These are phyloP conservation scores for Meyerozyma sp. DNA, from an alignment of 1,139 yeast species.

Conservation along the genomic window DNA sequence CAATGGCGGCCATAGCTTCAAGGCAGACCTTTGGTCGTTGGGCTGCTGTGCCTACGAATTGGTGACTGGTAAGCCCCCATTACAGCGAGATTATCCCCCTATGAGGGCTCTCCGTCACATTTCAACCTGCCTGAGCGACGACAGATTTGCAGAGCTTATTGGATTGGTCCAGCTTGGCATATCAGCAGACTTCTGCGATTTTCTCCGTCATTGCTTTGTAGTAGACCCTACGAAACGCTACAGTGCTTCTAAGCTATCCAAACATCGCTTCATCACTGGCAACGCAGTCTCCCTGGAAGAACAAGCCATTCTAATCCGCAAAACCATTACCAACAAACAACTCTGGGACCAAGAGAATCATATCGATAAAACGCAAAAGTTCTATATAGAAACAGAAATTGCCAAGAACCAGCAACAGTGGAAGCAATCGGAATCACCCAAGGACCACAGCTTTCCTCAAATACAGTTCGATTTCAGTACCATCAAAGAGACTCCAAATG, in stretches of 20 bases:
- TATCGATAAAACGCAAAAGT: constrained; percentile 25
- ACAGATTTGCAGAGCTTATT: constrained; percentile 30
- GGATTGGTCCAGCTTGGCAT: constrained; percentile 21
- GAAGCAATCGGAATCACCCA: constrained; percentile 14
- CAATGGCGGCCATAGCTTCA: constrained; percentile 67
- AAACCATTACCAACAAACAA: constrained; percentile 32
- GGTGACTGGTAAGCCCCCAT: constrained; percentile 80
- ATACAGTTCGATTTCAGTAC: constrained; percentile 37
- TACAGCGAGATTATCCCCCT: constrained; percentile 62
- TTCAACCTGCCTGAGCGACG: constrained; percentile 31
- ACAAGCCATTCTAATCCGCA: constrained; percentile 19
- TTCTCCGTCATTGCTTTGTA: constrained; percentile 58
- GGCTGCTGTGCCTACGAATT: constrained; percentile 88
- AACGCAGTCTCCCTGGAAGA: constrained; percentile 9
- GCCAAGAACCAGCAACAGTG: constrained; percentile 32
- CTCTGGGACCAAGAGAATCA: constrained; percentile 41
- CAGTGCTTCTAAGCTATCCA: constrained; percentile 52
- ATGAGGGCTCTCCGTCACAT: constrained; percentile 65
- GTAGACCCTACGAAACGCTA: constrained; percentile 58
- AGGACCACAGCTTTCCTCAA: constrained; percentile 7
- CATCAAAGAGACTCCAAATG: constrained; percentile 15
- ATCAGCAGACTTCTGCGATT: constrained; percentile 41
- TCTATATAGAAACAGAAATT: constrained; percentile 38
- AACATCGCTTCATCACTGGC: constrained; percentile 51
- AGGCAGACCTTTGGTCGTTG: constrained; percentile 94